Evolutionary conservation across 345 rosid species (phyloP).

Genomic region (Carallia brachiata): DNA sequence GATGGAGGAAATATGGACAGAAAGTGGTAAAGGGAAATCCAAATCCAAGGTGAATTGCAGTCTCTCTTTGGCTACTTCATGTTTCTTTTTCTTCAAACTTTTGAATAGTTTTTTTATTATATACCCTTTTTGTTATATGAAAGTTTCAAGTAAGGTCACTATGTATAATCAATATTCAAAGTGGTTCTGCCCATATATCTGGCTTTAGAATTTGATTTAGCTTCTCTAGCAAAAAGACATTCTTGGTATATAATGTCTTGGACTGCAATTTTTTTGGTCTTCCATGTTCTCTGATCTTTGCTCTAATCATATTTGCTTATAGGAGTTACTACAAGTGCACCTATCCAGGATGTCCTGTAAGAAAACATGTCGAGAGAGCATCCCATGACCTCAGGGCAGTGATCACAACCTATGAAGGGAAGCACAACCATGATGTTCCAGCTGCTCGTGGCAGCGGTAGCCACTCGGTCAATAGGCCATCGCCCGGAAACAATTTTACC

Average conservation of each 20-base stretch:
- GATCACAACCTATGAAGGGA: slow-evolving; percentile 96
- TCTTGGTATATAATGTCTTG: too few relatives aligned
- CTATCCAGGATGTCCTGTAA: slow-evolving; percentile 70
- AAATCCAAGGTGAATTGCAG: slow-evolving; percentile 61
- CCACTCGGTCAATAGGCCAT: slow-evolving; percentile 36
- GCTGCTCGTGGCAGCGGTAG: slow-evolving; percentile 72
- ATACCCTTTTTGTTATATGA: too few relatives aligned
- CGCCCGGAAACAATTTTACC: slow-evolving; percentile 24
- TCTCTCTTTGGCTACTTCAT: background rate
- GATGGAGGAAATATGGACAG: slow-evolving; percentile 98
- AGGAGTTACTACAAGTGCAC: slow-evolving; percentile 98
- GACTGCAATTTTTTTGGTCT: background rate
- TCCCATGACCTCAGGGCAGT: slow-evolving; percentile 74
- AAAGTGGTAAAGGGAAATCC: slow-evolving; percentile 96
- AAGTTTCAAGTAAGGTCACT: too few relatives aligned
- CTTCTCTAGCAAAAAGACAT: too few relatives aligned
- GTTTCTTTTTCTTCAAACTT: background rate
- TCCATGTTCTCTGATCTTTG: background rate
- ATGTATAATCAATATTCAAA: background rate
- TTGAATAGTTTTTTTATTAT: too few relatives aligned
- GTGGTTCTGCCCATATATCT: slow-evolving; percentile 12
- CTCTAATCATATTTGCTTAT: background rate
- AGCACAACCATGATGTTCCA: slow-evolving; percentile 86
- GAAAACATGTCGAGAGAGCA: slow-evolving; percentile 93
- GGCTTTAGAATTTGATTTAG: background rate